Base-by-base conservation (phyloP, 2,329 filamentous ascomycete genomes). In the Cladosporium sp. region DNA sequence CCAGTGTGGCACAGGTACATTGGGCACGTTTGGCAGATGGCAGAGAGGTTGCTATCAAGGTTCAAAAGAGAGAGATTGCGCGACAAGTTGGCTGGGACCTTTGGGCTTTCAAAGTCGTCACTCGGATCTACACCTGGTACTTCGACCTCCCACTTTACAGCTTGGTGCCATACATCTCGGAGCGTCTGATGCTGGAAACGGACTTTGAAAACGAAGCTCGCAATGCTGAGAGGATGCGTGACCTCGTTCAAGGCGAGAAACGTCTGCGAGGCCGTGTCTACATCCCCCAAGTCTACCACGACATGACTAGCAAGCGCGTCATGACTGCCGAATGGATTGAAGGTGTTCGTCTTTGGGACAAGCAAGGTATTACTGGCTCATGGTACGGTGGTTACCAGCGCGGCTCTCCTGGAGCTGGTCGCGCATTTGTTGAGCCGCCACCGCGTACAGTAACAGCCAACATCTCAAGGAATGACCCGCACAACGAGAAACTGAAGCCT, bases 321-420 rank as follows among this genome's bases (percentile, higher is more conserved):
- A 89, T 99, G 82, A 96, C 93, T 0, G 93, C 94, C 0, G 95
- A 99, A 77, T 99, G 95, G 95, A 96, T 99, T 66, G 95, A 99
- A 78, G 95, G 95, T 7, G 88, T 96, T 2, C 86, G 93, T 1
- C 83, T 99, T 2, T 97, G 93, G 92, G 94, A 98, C 73, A 96
- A 96, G 76, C 88, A 91, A 65, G 85, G 89, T 62, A 89, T 97
- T 74, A 90, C 88, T 0, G 84, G 85, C 2, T 83, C 86, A 5
- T 98, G 95, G 94, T 80, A 88, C 43, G 93, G 93, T 25, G 91
- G 91, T 7, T 86, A 88, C 80, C 86, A 89, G 18, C 83, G 86
- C 67, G 92, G 91, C 4, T 94, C 91, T 28, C 91, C 92, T 3
- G 93, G 94, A 21, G 89, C 91, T 58, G 85, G 88, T 57, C 90